Conservation (phyloP, 2,329 filamentous ascomycete genomes). For the Xylariomycetidae sp. region DNA sequence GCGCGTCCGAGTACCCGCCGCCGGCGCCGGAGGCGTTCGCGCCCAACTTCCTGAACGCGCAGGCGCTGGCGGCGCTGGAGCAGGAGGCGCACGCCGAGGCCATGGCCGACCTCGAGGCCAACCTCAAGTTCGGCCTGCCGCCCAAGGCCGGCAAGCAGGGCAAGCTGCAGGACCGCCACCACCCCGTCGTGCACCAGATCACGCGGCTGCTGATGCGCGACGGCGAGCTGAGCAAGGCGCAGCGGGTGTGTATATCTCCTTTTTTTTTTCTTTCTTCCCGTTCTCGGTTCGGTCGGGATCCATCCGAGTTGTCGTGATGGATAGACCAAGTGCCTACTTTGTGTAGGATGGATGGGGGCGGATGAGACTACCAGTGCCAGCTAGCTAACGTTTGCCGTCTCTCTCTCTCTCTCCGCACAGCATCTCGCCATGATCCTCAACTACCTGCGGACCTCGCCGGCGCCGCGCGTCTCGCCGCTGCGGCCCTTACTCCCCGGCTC, state of each 20-base stretch:
- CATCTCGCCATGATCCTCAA: conserved; percentile 81
- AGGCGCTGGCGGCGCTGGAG: conserved; percentile 22
- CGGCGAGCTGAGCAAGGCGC: conserved; percentile 85
- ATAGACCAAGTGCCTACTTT: conserved; percentile 3
- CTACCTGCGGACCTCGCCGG: conserved; percentile 74
- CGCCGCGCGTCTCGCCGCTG: conserved; percentile 67
- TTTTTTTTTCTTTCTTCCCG: conserved; percentile 1
- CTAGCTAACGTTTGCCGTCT: too few species aligned
- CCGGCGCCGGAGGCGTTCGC: conserved; percentile 17
- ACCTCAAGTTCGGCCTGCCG: conserved; percentile 76
- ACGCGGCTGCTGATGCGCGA: conserved; percentile 88
- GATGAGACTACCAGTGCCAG: too few species aligned
- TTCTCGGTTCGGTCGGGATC: not conserved
- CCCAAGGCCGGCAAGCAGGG: conserved; percentile 44
- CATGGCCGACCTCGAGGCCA: conserved; percentile 27
- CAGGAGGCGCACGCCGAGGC: conserved; percentile 23
- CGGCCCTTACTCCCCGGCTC: conserved; percentile 69
- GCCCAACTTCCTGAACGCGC: conserved; percentile 23
- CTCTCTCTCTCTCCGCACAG: conserved; percentile 36
- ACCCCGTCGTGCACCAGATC: conserved; percentile 77
- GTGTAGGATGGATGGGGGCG: too few species aligned
- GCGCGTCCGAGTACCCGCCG: conserved; percentile 6
- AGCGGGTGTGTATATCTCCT: conserved; percentile 58
- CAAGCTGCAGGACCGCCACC: conserved; percentile 75
- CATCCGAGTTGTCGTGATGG: not conserved